Conservation (phyloP, 306 rosid species). For the Dalbergia oliveri region DNA sequence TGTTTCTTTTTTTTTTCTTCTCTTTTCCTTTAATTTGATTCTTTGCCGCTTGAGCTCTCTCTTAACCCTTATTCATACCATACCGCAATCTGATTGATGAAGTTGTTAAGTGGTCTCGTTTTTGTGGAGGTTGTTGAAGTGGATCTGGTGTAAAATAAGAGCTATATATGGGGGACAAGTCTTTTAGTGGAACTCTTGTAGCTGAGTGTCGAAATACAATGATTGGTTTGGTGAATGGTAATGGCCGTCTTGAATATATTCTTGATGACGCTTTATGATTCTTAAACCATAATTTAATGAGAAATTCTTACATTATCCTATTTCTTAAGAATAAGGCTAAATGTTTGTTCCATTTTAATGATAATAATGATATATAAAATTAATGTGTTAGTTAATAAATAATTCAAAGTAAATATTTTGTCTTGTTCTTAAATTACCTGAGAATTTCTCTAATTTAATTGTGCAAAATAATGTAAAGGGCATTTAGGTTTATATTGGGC, state of each 20-base stretch:
- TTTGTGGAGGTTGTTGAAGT: slow-evolving; percentile 43
- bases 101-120: background rate
- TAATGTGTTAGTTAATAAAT: no score
- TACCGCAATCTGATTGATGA: background rate
- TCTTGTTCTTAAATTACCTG: no score
- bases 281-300: background rate
- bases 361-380: no score
- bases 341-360: no score
- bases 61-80: background rate
- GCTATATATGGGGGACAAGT: slow-evolving; percentile 22
- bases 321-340: no score
- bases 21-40: background rate
- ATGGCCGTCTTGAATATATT: slow-evolving; percentile 33
- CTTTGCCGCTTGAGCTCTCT: background rate
- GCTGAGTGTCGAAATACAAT: slow-evolving; percentile 55
- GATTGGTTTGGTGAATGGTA: slow-evolving; percentile 44
- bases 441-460: background rate
- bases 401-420: no score
- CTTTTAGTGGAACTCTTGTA: slow-evolving; percentile 41
- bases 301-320: no score
- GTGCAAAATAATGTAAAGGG: background rate
- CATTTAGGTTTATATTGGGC: slow-evolving; percentile 25
- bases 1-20: no score
- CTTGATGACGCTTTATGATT: slow-evolving; percentile 37
- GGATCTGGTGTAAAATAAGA: slow-evolving; percentile 30